These are phyloP conservation scores for Galeopsis tetrahit DNA, from an alignment of 257 asterid genomes.

Conservation along the genomic window DNA sequence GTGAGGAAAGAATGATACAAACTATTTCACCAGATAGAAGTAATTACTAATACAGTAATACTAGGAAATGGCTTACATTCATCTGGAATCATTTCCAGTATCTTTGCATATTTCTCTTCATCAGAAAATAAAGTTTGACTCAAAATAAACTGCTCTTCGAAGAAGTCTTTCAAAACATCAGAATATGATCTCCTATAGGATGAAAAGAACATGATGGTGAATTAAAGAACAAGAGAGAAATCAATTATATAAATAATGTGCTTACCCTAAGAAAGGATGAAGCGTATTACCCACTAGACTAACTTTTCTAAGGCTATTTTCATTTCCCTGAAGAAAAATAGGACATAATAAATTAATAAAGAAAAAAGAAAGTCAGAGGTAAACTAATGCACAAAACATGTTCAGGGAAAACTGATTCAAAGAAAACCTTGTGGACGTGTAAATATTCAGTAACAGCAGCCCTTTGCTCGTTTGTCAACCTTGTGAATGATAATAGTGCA, in stretches of 20 bases:
- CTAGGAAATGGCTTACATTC: constrained; percentile 55
- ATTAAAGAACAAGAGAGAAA: constrained; percentile 21
- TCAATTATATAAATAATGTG: constrained; percentile 21
- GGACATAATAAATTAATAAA: constrained; percentile 20
- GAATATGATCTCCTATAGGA: constrained; percentile 75
- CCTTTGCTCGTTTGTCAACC: constrained; percentile 90
- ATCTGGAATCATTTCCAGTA: constrained; percentile 88
- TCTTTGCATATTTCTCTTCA: constrained; percentile 77
- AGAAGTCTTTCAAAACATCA: constrained; percentile 68
- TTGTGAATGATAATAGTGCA: constrained; percentile 38
- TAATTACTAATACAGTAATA: constrained; percentile 1
- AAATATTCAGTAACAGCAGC: constrained; percentile 83
- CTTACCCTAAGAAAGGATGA: constrained; percentile 92
- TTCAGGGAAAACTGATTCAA: constrained; percentile 13
- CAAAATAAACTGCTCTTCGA: constrained; percentile 60
- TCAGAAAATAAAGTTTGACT: constrained; percentile 70
- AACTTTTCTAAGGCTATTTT: constrained; percentile 71
- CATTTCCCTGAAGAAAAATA: constrained; percentile 69
- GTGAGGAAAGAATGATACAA: constrained; percentile 11
- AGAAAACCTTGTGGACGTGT: constrained; percentile 76
- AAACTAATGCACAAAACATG: constrained; percentile 13
- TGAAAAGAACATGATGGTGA: constrained; percentile 23
- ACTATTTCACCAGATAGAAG: constrained; percentile 16
- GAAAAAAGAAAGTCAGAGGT: constrained; percentile 5
- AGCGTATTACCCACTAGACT: constrained; percentile 59